These are phyloP conservation scores for Saccharata proteae DNA, from an alignment of 2,329 filamentous ascomycete species.

Conservation along the genomic window DNA sequence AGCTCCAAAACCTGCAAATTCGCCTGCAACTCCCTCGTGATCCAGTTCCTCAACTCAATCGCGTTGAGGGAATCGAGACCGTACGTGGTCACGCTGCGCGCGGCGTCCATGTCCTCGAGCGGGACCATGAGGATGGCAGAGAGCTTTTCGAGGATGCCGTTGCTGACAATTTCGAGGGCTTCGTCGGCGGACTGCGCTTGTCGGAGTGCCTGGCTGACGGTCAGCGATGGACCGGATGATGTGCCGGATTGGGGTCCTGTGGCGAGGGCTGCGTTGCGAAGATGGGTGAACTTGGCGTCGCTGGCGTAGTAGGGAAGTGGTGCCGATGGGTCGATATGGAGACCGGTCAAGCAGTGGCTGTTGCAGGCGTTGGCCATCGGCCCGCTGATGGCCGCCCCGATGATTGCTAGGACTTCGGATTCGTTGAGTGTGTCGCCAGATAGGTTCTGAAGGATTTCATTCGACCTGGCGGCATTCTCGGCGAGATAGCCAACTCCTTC, in stretches of 20 bases:
- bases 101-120: neutral
- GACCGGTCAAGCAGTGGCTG: slow-evolving; percentile 5
- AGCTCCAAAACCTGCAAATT: slow-evolving; percentile 14
- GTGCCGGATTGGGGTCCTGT: neutral
- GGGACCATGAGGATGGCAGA: neutral
- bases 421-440: slow-evolving; percentile 6
- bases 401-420: slow-evolving; percentile 6
- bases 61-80: slow-evolving; percentile 18
- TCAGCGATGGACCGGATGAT: neutral
- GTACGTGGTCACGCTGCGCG: slow-evolving; percentile 1
- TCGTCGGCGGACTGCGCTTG: neutral
- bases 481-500: slow-evolving; percentile 14
- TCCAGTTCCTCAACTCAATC: slow-evolving; percentile 17
- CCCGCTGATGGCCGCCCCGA: slow-evolving; percentile 4
- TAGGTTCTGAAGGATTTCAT: slow-evolving; percentile 7
- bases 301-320: slow-evolving; percentile 3
- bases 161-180: slow-evolving; percentile 1
- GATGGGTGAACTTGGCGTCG: slow-evolving; percentile 2
- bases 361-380: neutral
- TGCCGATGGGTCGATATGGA: neutral
- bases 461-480: slow-evolving; percentile 1
- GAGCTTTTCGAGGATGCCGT: slow-evolving; percentile 6
- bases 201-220: neutral
- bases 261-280: neutral
- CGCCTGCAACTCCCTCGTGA: slow-evolving; percentile 11